phyloP scores from a whole-genome alignment of 495 filamentous ascomycete species.

The Penicillium subrubescens region DNA sequence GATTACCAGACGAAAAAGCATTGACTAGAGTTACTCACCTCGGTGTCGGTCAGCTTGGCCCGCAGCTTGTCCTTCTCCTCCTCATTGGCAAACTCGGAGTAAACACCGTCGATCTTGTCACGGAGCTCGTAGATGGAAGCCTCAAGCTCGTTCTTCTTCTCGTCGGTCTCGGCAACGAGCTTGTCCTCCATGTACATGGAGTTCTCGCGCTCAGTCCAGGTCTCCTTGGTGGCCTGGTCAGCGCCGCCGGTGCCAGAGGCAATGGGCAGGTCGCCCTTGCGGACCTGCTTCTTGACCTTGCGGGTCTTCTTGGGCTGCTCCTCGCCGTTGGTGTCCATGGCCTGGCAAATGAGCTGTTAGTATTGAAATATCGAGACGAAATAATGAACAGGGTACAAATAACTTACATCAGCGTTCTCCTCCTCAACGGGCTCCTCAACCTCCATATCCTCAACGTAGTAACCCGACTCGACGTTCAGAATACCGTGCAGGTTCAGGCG shows the following conservation, averaged over 20 bases:
- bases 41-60: slow-evolving; percentile 74
- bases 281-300: slow-evolving; percentile 99
- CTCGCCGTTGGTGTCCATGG: slow-evolving; percentile 86
- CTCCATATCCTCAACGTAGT: slow-evolving; percentile 97
- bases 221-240: slow-evolving; percentile 66
- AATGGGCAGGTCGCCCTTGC: slow-evolving; percentile 95
- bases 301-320: slow-evolving; percentile 88
- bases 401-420: slow-evolving; percentile 75
- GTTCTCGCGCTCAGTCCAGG: slow-evolving; percentile 75
- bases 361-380: not conserved
- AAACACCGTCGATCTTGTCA: slow-evolving; percentile 90
- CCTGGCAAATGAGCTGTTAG: slow-evolving; percentile 51
- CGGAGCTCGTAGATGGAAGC: slow-evolving; percentile 94
- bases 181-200: slow-evolving; percentile 98
- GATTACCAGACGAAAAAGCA: not conserved
- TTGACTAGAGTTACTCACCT: slow-evolving; percentile 62
- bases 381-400: not conserved
- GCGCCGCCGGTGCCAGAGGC: slow-evolving; percentile 78
- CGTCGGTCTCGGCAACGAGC: slow-evolving; percentile 95
- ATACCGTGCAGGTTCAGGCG: slow-evolving; percentile 95
- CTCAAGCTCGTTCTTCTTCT: slow-evolving; percentile 99
- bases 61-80: slow-evolving; percentile 88
- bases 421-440: slow-evolving; percentile 86
- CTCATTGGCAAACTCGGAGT: slow-evolving; percentile 83
- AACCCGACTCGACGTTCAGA: slow-evolving; percentile 94